Percentiles rank a stretch among this genome's conserved stretches.
These are phyloP conservation scores for Plasmodium berghei DNA, from an alignment of 169 alveolate genomes.

Conservation along the genomic window DNA sequence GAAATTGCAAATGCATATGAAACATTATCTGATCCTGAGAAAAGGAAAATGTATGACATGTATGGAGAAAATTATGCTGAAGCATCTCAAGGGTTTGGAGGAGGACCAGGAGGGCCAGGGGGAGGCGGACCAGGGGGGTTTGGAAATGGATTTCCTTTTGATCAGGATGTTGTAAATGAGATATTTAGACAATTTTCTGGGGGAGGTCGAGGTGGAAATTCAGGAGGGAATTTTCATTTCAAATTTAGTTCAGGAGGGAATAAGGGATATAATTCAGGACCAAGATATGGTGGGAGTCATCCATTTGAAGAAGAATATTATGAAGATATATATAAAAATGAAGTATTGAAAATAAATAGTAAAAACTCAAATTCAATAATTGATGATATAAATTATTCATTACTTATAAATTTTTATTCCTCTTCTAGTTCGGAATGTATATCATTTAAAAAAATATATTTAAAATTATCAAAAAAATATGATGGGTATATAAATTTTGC, in stretches of 20 bases:
- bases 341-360: conserved; percentile 78
- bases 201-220: conserved; percentile 72
- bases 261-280: conserved; percentile 77
- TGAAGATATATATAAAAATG: conserved; percentile 78
- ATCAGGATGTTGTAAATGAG: conserved; percentile 87
- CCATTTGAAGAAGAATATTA: conserved; percentile 39
- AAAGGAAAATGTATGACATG: conserved; percentile 92
- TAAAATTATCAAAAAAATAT: conserved; percentile 80
- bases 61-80: conserved; percentile 96
- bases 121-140: conserved; percentile 76
- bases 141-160: conserved; percentile 83
- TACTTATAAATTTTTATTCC: conserved; percentile 84
- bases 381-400: conserved; percentile 70
- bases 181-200: conserved; percentile 85
- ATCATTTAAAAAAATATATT: conserved; percentile 71
- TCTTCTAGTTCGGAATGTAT: conserved; percentile 86
- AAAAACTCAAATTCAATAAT: conserved; percentile 44
- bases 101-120: conserved; percentile 71
- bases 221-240: conserved; percentile 63
- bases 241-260: conserved; percentile 73
- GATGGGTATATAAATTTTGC: conserved; percentile 81
- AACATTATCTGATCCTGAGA: conserved; percentile 92
- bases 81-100: conserved; percentile 46
- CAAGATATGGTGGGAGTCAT: conserved; percentile 13
- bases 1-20: conserved; percentile 95